Percentiles rank a stretch among this genome's conserved stretches.
phyloP scores from a whole-genome alignment of 2,329 filamentous ascomycete species.

The Graphiopsis chlorocephala region DNA sequence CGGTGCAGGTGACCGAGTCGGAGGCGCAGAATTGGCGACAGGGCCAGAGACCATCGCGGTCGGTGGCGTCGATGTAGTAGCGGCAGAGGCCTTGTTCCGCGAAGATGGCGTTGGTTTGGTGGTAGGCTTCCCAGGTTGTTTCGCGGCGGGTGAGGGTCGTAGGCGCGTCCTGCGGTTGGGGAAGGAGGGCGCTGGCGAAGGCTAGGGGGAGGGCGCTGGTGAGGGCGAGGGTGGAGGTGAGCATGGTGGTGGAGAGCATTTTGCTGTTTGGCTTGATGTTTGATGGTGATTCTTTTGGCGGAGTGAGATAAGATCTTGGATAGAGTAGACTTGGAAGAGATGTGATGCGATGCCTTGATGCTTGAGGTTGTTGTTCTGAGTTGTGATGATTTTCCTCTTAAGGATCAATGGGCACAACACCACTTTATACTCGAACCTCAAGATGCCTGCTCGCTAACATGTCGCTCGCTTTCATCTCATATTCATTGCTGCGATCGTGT shows the following conservation, averaged over 20 bases:
- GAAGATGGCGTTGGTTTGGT: not conserved
- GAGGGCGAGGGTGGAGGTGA: not conserved
- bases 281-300: not conserved
- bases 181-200: not conserved
- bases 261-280: not conserved
- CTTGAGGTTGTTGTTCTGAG: not conserved
- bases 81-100: conserved; percentile 8
- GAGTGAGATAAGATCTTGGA: too few relatives aligned
- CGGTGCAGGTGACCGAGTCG: not conserved
- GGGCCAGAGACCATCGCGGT: not conserved
- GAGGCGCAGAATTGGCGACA: not conserved
- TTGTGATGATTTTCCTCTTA: not conserved
- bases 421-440: not conserved
- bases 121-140: not conserved
- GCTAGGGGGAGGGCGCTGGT: not conserved
- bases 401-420: not conserved
- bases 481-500: not conserved
- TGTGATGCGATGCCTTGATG: not conserved
- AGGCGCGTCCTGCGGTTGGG: not conserved
- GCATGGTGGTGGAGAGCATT: not conserved
- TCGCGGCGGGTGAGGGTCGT: not conserved
- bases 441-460: not conserved
- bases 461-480: not conserved
- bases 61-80: conserved; percentile 7
- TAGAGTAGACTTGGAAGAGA: not conserved